Base-by-base conservation (phyloP, 2,329 filamentous ascomycete species). In the Fusarium ambrosium region DNA sequence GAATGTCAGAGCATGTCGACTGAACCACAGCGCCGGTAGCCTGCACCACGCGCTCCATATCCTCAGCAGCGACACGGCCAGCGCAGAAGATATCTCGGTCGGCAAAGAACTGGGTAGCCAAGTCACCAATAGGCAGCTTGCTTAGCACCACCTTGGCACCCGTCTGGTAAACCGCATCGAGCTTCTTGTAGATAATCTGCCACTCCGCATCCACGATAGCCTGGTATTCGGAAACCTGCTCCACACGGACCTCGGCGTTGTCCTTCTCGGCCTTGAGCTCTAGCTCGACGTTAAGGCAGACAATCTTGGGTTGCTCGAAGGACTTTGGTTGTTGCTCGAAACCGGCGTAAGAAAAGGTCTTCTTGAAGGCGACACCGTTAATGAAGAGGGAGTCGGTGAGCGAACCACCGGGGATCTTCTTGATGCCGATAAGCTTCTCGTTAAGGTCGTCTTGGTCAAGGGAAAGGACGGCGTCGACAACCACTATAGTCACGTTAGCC, bases 161-260 rank as follows among this genome's bases (percentile, higher is more conserved):
- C 7, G 96, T 98, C 85, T 96, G 92, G 89, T 96, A 91, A 64
- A 98, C 87, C 59, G 96, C 94, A 87, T 99, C 97, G 83, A 99
- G 94, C 89, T 99, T 99, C 89, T 98, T 96, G 91, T 93, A 98
- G 84, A 99, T 99, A 82, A 99, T 99, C 85, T 98, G 95, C 97
- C 97, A 99, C 86, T 99, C 97, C 34, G 97, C 97, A 81, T 99
- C 97, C 82, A 99, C 97, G 78, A 99, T 98, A 73, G 97, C 97
- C 87, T 99, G 97, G 87, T 99, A 99, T 86, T 99, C 97, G 22
- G 96, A 97, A 62, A 99, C 97, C 85, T 98, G 95, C 86, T 98
- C 97, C 68, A 99, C 95, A 69, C 97, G 93, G 74, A 99, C 95
- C 87, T 99, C 97, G 69, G 97, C 97, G 81, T 99, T 99, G 87